Evolutionary conservation across 1,139 yeast species (phyloP).

Genomic region (Hyphopichia buzzinii): DNA sequence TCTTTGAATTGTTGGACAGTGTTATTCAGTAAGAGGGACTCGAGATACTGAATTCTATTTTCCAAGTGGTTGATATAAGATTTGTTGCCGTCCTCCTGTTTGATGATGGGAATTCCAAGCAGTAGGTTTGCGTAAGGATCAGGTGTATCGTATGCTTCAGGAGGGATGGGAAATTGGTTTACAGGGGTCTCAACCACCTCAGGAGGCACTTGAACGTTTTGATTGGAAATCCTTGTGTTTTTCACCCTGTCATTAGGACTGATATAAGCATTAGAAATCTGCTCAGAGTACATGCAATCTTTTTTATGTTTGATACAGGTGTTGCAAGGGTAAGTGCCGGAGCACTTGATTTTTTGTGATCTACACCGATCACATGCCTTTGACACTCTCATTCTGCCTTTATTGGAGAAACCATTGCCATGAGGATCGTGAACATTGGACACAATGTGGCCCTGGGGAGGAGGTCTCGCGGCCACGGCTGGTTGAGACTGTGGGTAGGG

Average conservation of each 20-base stretch:
- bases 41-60: conserved; percentile 41
- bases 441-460: background rate
- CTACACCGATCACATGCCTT: conserved; percentile 65
- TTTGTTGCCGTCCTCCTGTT: conserved; percentile 10
- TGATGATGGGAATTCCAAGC: conserved; percentile 20
- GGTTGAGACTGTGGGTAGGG: background rate
- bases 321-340: conserved; percentile 55
- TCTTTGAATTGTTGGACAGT: conserved; percentile 15
- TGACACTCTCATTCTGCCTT: conserved; percentile 43
- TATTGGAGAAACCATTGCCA: conserved; percentile 1
- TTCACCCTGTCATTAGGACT: background rate
- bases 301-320: conserved; percentile 46
- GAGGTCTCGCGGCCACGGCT: background rate
- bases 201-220: background rate
- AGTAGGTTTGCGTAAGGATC: conserved; percentile 6
- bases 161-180: background rate
- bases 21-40: conserved; percentile 24
- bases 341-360: conserved; percentile 59
- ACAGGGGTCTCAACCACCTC: background rate
- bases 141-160: background rate
- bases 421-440: background rate
- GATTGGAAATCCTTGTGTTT: background rate
- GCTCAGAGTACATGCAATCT: conserved; percentile 31
- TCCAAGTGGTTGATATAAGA: conserved; percentile 35
- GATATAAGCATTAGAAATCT: background rate